These are phyloP conservation scores for Trichoderma arundinaceum DNA, from an alignment of 2,329 filamentous ascomycete species.

Conservation along the genomic window DNA sequence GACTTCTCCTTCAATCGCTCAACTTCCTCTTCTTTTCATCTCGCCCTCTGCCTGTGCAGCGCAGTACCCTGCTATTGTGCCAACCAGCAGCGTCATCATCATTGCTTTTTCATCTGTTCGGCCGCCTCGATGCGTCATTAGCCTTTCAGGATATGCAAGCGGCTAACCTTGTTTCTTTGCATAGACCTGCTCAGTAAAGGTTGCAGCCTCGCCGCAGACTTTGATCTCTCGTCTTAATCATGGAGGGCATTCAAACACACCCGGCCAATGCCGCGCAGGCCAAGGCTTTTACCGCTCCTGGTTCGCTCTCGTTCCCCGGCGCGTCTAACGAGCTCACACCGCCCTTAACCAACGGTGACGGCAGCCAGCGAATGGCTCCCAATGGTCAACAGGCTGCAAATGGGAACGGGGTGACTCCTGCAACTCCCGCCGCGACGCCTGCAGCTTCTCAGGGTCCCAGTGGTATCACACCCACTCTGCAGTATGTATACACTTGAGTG, in stretches of 20 bases:
- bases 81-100: slow-evolving; percentile 5
- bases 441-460: slow-evolving; percentile 81
- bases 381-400: slow-evolving; percentile 64
- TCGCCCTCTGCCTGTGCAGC: slow-evolving; percentile 29
- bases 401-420: slow-evolving; percentile 82
- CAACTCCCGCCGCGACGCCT: slow-evolving; percentile 90
- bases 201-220: slow-evolving; percentile 28
- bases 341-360: slow-evolving; percentile 72
- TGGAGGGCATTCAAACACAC: slow-evolving; percentile 92
- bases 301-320: slow-evolving; percentile 89
- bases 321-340: slow-evolving; percentile 83
- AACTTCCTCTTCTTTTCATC: slow-evolving; percentile 38
- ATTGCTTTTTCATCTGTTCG: slow-evolving; percentile 13
- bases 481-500: slow-evolving; percentile 76
- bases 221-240: slow-evolving; percentile 53
- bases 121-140: slow-evolving; percentile 6
- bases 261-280: slow-evolving; percentile 90
- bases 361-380: slow-evolving; percentile 42
- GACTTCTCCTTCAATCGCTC: slow-evolving; percentile 35
- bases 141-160: slow-evolving; percentile 23
- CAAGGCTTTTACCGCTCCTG: slow-evolving; percentile 91
- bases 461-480: slow-evolving; percentile 89
- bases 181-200: slow-evolving; percentile 45
- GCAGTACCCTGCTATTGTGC: slow-evolving; percentile 9
- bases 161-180: slow-evolving; percentile 38